phyloP scores from a whole-genome alignment of 2,329 filamentous ascomycete genomes.

The Phialocephala subalpina region DNA sequence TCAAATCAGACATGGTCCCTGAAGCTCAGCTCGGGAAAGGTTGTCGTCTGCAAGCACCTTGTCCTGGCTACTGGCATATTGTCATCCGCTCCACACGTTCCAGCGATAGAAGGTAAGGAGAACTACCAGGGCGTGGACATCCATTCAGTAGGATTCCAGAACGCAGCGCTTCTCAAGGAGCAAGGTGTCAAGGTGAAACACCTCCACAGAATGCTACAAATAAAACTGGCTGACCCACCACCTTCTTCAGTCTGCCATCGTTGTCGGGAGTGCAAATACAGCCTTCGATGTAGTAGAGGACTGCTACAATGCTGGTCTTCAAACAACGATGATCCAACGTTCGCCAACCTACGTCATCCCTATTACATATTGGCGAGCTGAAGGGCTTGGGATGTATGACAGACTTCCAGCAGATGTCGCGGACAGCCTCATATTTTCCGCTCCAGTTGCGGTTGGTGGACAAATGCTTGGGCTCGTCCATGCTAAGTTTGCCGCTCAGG shows the following conservation, averaged over 20 bases:
- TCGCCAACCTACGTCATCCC: constrained; percentile 31
- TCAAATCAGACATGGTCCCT: constrained; percentile 12
- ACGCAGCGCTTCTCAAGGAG: not conserved
- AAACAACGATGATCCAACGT: constrained; percentile 47
- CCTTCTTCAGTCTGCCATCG: not conserved
- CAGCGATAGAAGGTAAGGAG: not conserved
- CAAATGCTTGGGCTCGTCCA: too few relatives aligned
- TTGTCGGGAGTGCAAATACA: constrained; percentile 2
- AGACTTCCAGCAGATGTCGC: too few relatives aligned
- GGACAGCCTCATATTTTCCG: too few relatives aligned
- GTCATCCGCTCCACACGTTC: not conserved
- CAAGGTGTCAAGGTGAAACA: not conserved
- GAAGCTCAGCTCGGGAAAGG: too few relatives aligned
- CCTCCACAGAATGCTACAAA: too few relatives aligned
- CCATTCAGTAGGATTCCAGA: not conserved
- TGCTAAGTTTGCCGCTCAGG: too few relatives aligned
- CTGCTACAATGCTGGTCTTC: constrained; percentile 42
- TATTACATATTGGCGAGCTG: not conserved
- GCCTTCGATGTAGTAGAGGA: constrained; percentile 49
- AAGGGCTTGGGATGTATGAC: not conserved
- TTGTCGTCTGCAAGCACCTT: not conserved
- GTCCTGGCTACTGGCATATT: not conserved
- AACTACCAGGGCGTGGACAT: not conserved
- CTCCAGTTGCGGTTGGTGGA: too few relatives aligned
- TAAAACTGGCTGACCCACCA: too few relatives aligned